Evolutionary conservation across 169 alveolate species (phyloP), one percentile per base, ranked within the genome.

Genomic region (Eimeria necatrix): DNA sequence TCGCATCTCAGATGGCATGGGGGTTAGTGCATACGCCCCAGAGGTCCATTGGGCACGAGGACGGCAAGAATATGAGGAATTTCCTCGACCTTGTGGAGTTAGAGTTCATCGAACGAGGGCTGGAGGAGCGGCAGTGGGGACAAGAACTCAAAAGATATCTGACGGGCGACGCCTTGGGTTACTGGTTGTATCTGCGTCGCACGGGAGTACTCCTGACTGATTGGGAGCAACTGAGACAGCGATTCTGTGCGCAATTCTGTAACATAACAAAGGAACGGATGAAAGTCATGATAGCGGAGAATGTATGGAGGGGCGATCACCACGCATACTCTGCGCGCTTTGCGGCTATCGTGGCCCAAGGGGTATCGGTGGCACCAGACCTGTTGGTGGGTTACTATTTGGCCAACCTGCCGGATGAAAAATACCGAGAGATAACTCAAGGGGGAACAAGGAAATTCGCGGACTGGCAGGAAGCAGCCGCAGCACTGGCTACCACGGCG

Each of bases 401-500:
- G 71, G 71, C 71, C 16, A 8, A 60, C 71, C 71, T 60, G 20
- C 71, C 71, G 12, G 71, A 4, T 5, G 71, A 60, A 60, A 60
- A 16, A 60, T 60, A 60, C 71, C 71, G 71, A 60, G 71, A 60
- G 71, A 8, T 60, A 8, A 60, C 71, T 8, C 4, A 22, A 60
- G 71, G 71, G 12, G 71, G 71, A 60, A 60, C 71, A 22, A 60
- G 71, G 16, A 60, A 60, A 60, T 60, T 60, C 71, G 71, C 16
- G 16, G 71, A 60, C 71, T 60, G 71, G 71, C 71, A 60, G 71
- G 71, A 60, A 5, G 71, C 71, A 4, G 71, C 71, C 12, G 71
- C 71, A 60, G 71, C 71, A 60, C 71, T 60, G 71, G 71, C 71
- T 60, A 60, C 71, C 20, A 60, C 71, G 4, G 71, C 71, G 71